Evolutionary conservation across 2,329 filamentous ascomycete species (phyloP).

Genomic region (Colletotrichum sp.): DNA sequence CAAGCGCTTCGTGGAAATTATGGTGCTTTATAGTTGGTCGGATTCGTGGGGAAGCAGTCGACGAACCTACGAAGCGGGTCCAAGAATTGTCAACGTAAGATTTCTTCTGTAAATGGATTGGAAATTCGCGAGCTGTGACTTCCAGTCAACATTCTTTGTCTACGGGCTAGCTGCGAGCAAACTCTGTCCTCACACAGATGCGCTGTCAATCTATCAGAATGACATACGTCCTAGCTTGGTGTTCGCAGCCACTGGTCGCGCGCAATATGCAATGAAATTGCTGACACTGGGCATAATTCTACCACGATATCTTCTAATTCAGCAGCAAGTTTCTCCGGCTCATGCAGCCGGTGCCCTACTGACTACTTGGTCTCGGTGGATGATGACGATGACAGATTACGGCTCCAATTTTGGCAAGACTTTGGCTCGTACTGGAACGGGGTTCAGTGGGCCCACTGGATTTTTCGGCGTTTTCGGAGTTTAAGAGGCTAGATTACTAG

Average conservation of each 20-base stretch:
- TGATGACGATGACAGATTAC: neutral
- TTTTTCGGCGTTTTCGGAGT: too few species aligned
- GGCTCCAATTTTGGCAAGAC: neutral
- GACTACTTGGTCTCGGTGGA: neutral
- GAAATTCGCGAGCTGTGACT: neutral
- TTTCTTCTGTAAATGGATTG: neutral
- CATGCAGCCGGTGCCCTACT: neutral
- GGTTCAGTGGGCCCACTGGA: too few species aligned
- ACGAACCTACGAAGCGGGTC: neutral
- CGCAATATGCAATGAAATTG: neutral
- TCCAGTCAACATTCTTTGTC: neutral
- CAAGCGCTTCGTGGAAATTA: neutral
- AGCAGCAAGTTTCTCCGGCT: neutral
- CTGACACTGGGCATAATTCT: too few species aligned
- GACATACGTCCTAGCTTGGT: neutral
- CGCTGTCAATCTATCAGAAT: neutral
- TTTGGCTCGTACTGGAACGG: too few species aligned
- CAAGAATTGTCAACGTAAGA: neutral
- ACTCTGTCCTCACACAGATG: neutral
- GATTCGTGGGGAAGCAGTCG: neutral
- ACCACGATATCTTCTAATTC: too few species aligned
- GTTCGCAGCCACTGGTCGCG: neutral
- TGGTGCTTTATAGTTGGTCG: neutral
- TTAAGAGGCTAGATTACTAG: too few species aligned
- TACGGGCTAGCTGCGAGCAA: rapidly evolving